Percentiles rank a stretch among this genome's conserved stretches.
Conservation (phyloP, 148 eudicot genomes). For the Rhododendron vialii region DNA sequence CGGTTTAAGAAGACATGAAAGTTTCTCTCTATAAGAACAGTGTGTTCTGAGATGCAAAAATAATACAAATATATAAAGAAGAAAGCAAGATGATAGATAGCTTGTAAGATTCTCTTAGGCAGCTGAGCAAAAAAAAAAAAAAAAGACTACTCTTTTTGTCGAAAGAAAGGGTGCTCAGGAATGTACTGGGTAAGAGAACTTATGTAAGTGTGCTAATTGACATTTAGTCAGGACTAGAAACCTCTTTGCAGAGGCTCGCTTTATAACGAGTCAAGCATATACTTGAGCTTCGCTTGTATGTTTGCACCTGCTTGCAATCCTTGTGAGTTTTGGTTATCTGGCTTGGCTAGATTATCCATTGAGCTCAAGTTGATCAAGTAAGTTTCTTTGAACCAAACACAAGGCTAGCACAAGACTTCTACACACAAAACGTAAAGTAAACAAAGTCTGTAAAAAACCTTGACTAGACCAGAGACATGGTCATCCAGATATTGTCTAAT, state of each 20-base stretch:
- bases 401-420: background rate
- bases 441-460: background rate
- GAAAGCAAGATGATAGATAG: background rate
- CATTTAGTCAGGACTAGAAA: background rate
- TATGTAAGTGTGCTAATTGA: background rate
- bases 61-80: background rate
- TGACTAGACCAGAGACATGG: background rate
- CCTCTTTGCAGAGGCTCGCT: background rate
- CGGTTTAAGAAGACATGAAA: background rate
- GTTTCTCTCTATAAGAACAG: background rate
- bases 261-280: background rate
- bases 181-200: background rate
- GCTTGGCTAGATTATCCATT: background rate
- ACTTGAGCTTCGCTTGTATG: background rate
- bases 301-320: slow-evolving; percentile 1
- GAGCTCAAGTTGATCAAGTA: background rate
- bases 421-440: background rate
- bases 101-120: background rate
- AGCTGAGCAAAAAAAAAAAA: background rate
- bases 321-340: background rate
- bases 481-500: background rate
- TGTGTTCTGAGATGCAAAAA: background rate
- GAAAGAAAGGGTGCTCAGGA: background rate
- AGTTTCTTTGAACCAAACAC: background rate
- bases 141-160: background rate